Evolutionary conservation across 345 rosid species (phyloP), one percentile per base, ranked within the genome.

Genomic region (Bruguiera parviflora): DNA sequence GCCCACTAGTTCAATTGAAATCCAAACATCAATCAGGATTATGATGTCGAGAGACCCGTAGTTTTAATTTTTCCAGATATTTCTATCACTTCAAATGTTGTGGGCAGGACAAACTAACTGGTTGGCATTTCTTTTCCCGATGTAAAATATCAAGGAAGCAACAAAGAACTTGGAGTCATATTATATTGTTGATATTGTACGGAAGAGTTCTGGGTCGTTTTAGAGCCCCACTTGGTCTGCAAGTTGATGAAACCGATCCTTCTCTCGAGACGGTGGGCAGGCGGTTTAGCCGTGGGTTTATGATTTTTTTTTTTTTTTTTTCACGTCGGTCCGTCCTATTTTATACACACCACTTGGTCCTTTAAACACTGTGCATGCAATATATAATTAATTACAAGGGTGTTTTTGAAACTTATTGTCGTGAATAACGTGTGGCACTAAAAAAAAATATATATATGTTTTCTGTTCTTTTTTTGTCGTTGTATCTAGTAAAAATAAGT

Each of bases 201-300:
- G 86, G 81, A 77, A 8, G 28, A 59, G 75, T 70, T 73, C 69
- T 31, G 9, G 56, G 49, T 60, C 66, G 28, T 21, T 15, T 21
- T 10, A 4, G 13, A 65, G 77, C 2, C 71, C 80, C 81, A 53
- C 69, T 8, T 52, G 53, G 8, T 21, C 9, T 3, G 61, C 82
- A 71, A 73, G 61, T 75, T 72, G 79, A 64, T 24, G 8, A 66
- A 63, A 73, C 69, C 27, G 65, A 20, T 39, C 25, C 61, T 53
- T 53, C 35, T 58, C 39, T 29, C 29, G 24, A 71, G 61, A 46
- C 74, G 64, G 75, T 70, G 78, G 78, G 66, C 59, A 5, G 28
- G 18, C 11, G 29, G 29, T 55, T 55, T 15, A 22, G 59, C 59
- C 28, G 59, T 55, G 18, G 59, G 13, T 27, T 24, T 43, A 15